A percentile compares a stretch with the other conserved stretches of the same genome.
Evolutionary conservation across 2,329 filamentous ascomycete species (phyloP).

Genomic region (Orbilia oligospora): DNA sequence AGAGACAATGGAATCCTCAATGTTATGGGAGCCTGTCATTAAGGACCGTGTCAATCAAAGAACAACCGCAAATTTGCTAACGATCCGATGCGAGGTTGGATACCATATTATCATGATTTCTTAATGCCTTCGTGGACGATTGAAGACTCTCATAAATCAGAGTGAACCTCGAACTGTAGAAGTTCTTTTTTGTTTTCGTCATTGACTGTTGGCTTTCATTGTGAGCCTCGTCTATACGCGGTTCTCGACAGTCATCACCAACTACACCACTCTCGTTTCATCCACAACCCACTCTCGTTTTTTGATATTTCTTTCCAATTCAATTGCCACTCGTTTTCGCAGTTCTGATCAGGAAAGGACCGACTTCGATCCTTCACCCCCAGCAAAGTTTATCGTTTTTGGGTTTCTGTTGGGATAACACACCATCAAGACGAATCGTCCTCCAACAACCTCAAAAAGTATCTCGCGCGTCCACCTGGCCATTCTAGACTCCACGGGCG

Average conservation of each 20-base stretch:
- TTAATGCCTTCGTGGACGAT: constrained; percentile 48
- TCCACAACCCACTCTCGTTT: constrained; percentile 16
- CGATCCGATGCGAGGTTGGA: constrained; percentile 60
- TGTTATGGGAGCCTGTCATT: constrained; percentile 56
- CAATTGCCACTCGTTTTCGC: constrained; percentile 16
- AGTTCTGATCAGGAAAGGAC: constrained; percentile 17
- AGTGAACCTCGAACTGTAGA: constrained; percentile 45
- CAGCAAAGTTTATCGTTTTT: constrained; percentile 33
- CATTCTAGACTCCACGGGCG: constrained; percentile 53
- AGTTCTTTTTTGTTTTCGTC: constrained; percentile 28
- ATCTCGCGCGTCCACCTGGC: constrained; percentile 53
- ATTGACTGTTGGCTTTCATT: constrained; percentile 34
- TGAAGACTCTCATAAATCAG: constrained; percentile 53
- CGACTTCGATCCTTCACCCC: constrained; percentile 15
- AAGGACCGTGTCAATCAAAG: constrained; percentile 51
- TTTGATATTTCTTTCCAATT: neutral
- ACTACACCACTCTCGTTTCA: constrained; percentile 17
- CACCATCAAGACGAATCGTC: constrained; percentile 33
- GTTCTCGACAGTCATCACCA: constrained; percentile 39
- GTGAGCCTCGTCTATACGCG: constrained; percentile 16
- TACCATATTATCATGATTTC: constrained; percentile 52
- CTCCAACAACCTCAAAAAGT: constrained; percentile 59
- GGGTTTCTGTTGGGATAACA: constrained; percentile 36
- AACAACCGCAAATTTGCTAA: constrained; percentile 48
- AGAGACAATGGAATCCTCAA: constrained; percentile 54